Conservation (phyloP, 2,329 filamentous ascomycete genomes). For the Hymenoscyphus occultus region DNA sequence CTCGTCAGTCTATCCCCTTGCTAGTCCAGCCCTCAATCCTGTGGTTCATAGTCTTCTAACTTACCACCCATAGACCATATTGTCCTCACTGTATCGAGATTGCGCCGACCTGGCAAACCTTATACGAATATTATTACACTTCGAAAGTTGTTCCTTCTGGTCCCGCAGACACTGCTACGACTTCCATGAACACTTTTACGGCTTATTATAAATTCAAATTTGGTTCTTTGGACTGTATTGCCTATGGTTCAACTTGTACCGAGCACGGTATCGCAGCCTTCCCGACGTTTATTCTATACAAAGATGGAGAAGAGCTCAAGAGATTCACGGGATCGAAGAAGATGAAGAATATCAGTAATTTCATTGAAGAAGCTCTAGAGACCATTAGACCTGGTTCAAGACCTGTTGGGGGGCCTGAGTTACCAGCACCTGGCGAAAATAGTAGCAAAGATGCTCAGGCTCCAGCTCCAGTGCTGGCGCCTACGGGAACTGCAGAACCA, state of each 20-base stretch:
- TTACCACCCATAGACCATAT: conserved; percentile 28
- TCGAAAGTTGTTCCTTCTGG: conserved; percentile 60
- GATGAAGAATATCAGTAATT: conserved; percentile 62
- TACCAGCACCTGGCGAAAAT: conserved; percentile 70
- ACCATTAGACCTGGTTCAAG: conserved; percentile 76
- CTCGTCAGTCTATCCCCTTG: conserved; percentile 27
- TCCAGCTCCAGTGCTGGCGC: conserved; percentile 14
- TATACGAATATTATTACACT: conserved; percentile 88
- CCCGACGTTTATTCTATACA: conserved; percentile 76
- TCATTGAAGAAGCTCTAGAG: conserved; percentile 76
- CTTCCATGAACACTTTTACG: conserved; percentile 59
- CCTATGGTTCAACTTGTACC: conserved; percentile 74
- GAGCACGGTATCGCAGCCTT: conserved; percentile 66
- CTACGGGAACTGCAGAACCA: conserved; percentile 17
- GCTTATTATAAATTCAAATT: conserved; percentile 89
- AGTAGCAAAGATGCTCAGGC: conserved; percentile 27
- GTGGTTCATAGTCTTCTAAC: conserved; percentile 6
- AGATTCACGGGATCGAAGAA: conserved; percentile 64
- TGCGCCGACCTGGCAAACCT: conserved; percentile 82
- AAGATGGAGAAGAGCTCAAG: conserved; percentile 69
- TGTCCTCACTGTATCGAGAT: conserved; percentile 44
- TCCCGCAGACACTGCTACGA: conserved; percentile 41
- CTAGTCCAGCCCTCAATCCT: not conserved
- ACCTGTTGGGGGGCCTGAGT: conserved; percentile 50
- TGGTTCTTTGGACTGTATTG: conserved; percentile 79